Evolutionary conservation across 768 basidiomycete species (phyloP).

Genomic region (Rossbeevera mucosa): DNA sequence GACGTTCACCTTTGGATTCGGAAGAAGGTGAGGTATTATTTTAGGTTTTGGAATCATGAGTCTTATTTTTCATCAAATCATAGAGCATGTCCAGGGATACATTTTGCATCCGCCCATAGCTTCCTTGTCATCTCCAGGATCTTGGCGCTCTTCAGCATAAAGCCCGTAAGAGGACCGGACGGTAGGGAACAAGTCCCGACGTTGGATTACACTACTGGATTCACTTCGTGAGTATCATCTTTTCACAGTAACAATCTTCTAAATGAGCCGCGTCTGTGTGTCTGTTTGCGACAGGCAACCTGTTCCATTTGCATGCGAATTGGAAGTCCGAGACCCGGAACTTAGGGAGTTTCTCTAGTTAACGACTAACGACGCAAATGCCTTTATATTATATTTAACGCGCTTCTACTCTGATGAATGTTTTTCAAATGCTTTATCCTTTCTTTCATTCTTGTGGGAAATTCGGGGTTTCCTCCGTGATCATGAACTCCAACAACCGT

Average conservation of each 20-base stretch:
- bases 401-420: not conserved
- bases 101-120: conserved; percentile 18
- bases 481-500: not conserved
- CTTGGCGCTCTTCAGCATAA: conserved; percentile 23
- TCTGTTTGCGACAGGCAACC: not conserved
- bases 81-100: conserved; percentile 15
- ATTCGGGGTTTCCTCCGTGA: too few species aligned
- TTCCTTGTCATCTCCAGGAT: conserved; percentile 21
- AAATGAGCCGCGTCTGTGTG: not conserved
- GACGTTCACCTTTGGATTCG: conserved; percentile 18
- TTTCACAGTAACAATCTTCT: not conserved
- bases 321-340: conserved; percentile 1
- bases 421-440: not conserved
- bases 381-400: not conserved
- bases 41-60: not conserved
- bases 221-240: conserved; percentile 2
- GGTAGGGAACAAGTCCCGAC: conserved; percentile 18
- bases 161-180: conserved; percentile 12
- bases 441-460: too few species aligned
- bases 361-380: not conserved
- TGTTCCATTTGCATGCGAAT: not conserved
- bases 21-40: conserved; percentile 10
- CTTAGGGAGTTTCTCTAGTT: not conserved
- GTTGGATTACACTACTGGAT: conserved; percentile 1
- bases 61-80: not conserved